Evolutionary conservation across 805 yeast species (phyloP), one percentile per base, ranked within the genome.

Genomic region (Candida sonorensis): DNA sequence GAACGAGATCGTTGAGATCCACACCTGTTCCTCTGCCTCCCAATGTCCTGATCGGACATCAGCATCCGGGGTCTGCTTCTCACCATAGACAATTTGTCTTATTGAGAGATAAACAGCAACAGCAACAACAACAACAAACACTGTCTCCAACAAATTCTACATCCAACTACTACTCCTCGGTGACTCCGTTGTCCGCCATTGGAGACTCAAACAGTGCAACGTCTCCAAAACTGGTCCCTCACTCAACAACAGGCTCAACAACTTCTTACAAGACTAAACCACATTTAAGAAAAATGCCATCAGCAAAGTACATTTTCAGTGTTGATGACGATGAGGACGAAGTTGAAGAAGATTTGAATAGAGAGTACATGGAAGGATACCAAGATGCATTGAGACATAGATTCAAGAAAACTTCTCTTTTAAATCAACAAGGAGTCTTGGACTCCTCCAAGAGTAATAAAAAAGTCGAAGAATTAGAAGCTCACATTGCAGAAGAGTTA

Each of bases 251-350:
- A 24, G 26, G 8, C 35, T 29, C 4, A 31, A 35, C 5, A 30
- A 10, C 47, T 5, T 34, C 45, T 5, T 37, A 37, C 5, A 48
- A 44, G 26, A 48, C 52, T 2, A 43, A 29, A 26, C 55, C 55
- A 7, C 45, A 23, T 16, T 30, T 53, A 2, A 42, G 46, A 27
- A 55, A 53, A 27, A 50, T 51, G 16, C 45, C 59, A 3, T 48
- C 55, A 4, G 34, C 56, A 2, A 53, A 51, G 34, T 60, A 59
- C 35, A 62, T 81, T 1, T 85, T 78, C 51, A 77, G 87, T 22
- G 94, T 84, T 0, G 95, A 85, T 51, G 95, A 85, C 53, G 86
- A 81, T 46, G 73, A 81, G 26, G 72, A 74, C 41, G 95, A 84
- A 41, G 67, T 77, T 12, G 81, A 75, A 38, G 73, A 70, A 12